Base-by-base conservation (phyloP, 768 basidiomycete species). In the Mycena alexandri region DNA sequence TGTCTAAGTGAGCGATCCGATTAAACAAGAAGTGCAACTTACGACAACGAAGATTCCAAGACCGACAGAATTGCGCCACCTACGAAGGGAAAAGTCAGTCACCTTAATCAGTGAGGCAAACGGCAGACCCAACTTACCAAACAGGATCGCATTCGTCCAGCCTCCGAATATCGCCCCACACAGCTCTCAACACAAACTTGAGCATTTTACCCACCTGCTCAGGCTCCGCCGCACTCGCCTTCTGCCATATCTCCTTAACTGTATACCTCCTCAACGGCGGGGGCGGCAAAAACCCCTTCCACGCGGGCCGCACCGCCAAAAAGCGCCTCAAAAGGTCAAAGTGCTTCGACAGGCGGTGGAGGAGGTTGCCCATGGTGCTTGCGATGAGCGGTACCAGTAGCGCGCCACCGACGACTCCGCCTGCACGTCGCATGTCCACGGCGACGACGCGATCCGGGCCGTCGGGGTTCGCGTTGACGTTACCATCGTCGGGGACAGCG, bases 91-190 rank as follows among this genome's bases (percentile, higher is more conserved):
- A 29, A 84, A 22, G 16, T 51, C 38, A 10, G 12, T 61, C 25
- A 13, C 10, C 2, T 10, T 5, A 14, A 9, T 11, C 10, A 38
- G 38, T 6, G 7, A 12, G 12, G 48, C n/a, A 36, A 44, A 51
- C 50, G 5, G 22, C 34, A 29, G 34, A 56, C 8, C 50, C 74
- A 55, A 63, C 79, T 14, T 60, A 89, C 92, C 92, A 93, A 17
- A 93, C 89, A 16, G 92, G 92, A 75, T 93, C 92, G 48, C 84
- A 84, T 69, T 87, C 87, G 5, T 85, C 82, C 87, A 90, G 91
- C n/a, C 83, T 82, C 55, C 83, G 82, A 24, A 87, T 86, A 24
- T 89, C 89, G 19, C 86, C 83, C 81, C 84, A 84, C 0, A 87
- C 80, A 10, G 87, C 80, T 38, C 81, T 80, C 69, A 88, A 71